Percentiles rank a stretch among this genome's conserved stretches.
phyloP scores from a whole-genome alignment of 768 basidiomycete species.

The Leucosporidium creatinivorum region DNA sequence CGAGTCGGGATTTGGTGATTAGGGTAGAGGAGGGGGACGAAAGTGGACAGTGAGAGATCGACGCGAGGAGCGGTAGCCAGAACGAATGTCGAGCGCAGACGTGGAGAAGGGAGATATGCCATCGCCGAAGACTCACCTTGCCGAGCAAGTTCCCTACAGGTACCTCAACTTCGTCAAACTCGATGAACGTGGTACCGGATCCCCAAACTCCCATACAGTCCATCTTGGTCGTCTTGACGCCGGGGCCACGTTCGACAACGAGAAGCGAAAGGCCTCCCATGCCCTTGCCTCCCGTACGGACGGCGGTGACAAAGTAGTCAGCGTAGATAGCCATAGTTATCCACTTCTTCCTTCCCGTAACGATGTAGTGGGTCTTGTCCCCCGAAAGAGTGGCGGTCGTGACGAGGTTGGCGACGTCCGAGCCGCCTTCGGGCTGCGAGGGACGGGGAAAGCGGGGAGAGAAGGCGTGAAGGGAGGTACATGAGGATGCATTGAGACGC shows the following conservation, averaged over 20 bases:
- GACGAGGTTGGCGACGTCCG: slow-evolving; percentile 34
- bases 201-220: slow-evolving; percentile 16
- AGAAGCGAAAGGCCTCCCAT: slow-evolving; percentile 35
- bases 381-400: not conserved
- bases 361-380: slow-evolving; percentile 35
- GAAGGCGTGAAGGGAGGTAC: no score
- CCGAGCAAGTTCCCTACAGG: slow-evolving; percentile 40
- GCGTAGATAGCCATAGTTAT: slow-evolving; percentile 33
- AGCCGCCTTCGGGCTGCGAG: slow-evolving; percentile 24
- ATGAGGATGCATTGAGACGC: no score
- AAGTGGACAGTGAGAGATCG: no score
- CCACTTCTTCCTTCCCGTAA: slow-evolving; percentile 33
- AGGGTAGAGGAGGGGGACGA: no score
- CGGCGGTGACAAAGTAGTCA: slow-evolving; percentile 40
- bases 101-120: no score
- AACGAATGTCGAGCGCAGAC: no score
- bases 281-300: slow-evolving; percentile 36
- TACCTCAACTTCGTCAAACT: slow-evolving; percentile 39
- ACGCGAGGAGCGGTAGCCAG: no score
- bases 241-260: slow-evolving; percentile 24
- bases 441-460: no score
- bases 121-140: no score
- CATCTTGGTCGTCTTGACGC: slow-evolving; percentile 21
- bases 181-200: slow-evolving; percentile 33
- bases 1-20: no score